Base-by-base conservation (phyloP, 164 flowering plant species). In the Aristolochia fimbriata region DNA sequence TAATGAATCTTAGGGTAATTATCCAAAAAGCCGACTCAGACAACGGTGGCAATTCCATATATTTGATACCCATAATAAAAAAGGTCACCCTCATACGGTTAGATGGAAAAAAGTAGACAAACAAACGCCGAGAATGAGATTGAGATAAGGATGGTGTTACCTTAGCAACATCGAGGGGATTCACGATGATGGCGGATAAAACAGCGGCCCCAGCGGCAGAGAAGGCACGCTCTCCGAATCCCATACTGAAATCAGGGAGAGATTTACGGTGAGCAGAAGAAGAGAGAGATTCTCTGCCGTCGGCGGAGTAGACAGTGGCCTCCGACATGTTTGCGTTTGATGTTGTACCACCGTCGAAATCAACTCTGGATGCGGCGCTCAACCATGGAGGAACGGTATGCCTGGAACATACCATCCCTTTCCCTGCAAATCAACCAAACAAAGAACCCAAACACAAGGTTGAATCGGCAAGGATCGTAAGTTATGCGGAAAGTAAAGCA, bases 161-260 rank as follows among this genome's bases (percentile, higher is more conserved):
- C 96, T 93, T 94, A 51, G 80, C 97, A 37, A 94, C 87, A 68
- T 94, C 99, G 31, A 94, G 95, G 46, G 99, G 99, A 65, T 94
- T 94, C 53, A 91, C 97, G 57, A 91, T 73, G 69, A 91, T 60
- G 15, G 97, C 97, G n/a, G 99, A 91, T 37, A 94, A 57, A 20
- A 91, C 55, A 46, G 97, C 97, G 25, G 99, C 97, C 20, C 95
- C 97, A 51, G 90, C 88, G 1, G 99, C 99, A 31, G 99, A 81
- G 53, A 91, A 56, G 21, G 93, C 77, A 58, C 97, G 75, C 62
- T 88, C 91, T 6, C 65, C 75, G 25, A 88, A 73, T 1, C 92
- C 76, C 74, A 93, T 80, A 51, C 79, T 47, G 17, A 64, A 62
- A 65, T 84, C 83, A 17, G 79, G 52, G 1, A 63, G 12, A 10